Conservation (phyloP, 176 grass and related monocot genomes). For the Guadua angustifolia region DNA sequence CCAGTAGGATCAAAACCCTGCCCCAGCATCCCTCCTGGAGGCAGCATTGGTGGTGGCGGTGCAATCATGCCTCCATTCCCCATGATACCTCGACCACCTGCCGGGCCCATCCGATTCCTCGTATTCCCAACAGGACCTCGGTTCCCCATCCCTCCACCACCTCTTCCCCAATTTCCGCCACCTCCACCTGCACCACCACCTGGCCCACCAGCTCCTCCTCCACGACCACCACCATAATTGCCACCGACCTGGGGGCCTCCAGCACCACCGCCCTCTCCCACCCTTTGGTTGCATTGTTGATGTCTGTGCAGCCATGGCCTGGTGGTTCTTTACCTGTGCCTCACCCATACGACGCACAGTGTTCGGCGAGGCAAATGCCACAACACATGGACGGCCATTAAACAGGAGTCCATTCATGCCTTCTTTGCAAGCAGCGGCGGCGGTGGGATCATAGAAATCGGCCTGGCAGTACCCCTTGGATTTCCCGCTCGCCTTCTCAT, state of each 20-base stretch:
- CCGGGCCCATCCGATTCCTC: slow-evolving; percentile 66
- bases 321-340: slow-evolving; percentile 68
- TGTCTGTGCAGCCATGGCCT: slow-evolving; percentile 51
- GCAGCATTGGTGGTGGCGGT: slow-evolving; percentile 69
- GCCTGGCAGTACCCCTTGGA: slow-evolving; percentile 92
- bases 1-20: slow-evolving; percentile 83
- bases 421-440: slow-evolving; percentile 66
- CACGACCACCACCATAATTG: slow-evolving; percentile 61
- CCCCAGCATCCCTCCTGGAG: slow-evolving; percentile 72
- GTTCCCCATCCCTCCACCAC: slow-evolving; percentile 66
- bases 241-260: slow-evolving; percentile 48
- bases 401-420: slow-evolving; percentile 76
- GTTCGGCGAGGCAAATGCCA: slow-evolving; percentile 65
- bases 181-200: slow-evolving; percentile 50
- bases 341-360: slow-evolving; percentile 73
- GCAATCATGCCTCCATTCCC: slow-evolving; percentile 71
- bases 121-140: slow-evolving; percentile 63
- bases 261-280: slow-evolving; percentile 49
- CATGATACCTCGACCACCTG: slow-evolving; percentile 68
- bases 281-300: slow-evolving; percentile 53
- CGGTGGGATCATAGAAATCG: slow-evolving; percentile 69
- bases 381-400: slow-evolving; percentile 74
- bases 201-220: slow-evolving; percentile 36
- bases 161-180: slow-evolving; percentile 63
- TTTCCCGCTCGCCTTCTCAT: slow-evolving; percentile 90